Percentiles rank a stretch among this genome's conserved stretches.
Conservation (phyloP, 768 basidiomycete species). For the Termitomyces eurrhizus region DNA sequence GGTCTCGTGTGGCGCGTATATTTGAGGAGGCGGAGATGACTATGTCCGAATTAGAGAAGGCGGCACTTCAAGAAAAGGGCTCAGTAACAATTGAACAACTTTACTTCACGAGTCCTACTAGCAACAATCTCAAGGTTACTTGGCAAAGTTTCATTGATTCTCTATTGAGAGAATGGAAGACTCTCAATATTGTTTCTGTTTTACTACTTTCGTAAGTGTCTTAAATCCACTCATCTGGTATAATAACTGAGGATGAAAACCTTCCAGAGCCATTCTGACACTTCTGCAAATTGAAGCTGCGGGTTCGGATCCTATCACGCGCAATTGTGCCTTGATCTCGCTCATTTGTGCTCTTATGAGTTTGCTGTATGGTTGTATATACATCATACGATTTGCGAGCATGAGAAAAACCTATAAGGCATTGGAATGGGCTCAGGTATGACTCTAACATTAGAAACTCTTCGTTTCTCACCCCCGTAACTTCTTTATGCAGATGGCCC, state of each 20-base stretch:
- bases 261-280: constrained; percentile 18
- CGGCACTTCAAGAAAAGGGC: constrained; percentile 41
- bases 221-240: constrained; percentile 7
- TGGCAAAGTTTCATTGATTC: constrained; percentile 24
- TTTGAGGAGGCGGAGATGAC: constrained; percentile 77
- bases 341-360: constrained; percentile 57
- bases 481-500: constrained; percentile 49
- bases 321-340: constrained; percentile 50
- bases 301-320: constrained; percentile 45
- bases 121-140: constrained; percentile 43
- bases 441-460: constrained; percentile 35
- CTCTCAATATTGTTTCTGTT: constrained; percentile 21
- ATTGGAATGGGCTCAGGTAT: constrained; percentile 56
- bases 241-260: constrained; percentile 5
- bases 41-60: constrained; percentile 59
- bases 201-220: constrained; percentile 19
- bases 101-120: constrained; percentile 25
- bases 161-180: constrained; percentile 23
- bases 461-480: constrained; percentile 4
- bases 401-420: constrained; percentile 64
- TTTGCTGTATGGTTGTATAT: constrained; percentile 56
- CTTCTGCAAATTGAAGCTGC: constrained; percentile 28
- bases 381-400: constrained; percentile 57
- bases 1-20: constrained; percentile 71
- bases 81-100: constrained; percentile 17